Percentiles rank a stretch among this genome's conserved stretches.
Evolutionary conservation across 768 basidiomycete genomes (phyloP).

Genomic region (Lenzites betulinus): DNA sequence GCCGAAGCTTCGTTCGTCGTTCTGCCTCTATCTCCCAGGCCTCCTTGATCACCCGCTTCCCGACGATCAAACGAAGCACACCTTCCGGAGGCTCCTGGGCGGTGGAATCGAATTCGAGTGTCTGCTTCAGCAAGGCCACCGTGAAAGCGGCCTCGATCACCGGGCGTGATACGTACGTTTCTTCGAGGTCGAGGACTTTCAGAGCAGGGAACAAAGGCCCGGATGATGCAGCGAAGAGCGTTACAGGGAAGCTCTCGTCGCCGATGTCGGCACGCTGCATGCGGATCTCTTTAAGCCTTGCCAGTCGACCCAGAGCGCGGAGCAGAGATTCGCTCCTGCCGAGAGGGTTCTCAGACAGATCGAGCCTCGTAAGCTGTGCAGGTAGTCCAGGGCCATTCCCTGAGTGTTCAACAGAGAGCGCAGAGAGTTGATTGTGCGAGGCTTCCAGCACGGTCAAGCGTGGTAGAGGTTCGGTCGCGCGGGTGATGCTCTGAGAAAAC

Average conservation of each 20-base stretch:
- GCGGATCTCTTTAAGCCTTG: constrained; percentile 57
- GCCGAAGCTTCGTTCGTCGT: constrained; percentile 46
- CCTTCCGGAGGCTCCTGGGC: constrained; percentile 55
- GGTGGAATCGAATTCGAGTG: constrained; percentile 55
- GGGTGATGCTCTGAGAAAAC: constrained; percentile 62
- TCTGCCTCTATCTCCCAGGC: constrained; percentile 82
- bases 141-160: constrained; percentile 48
- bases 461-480: constrained; percentile 67
- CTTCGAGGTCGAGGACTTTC: constrained; percentile 62
- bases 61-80: constrained; percentile 58
- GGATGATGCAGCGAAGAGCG: constrained; percentile 33
- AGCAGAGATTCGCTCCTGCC: constrained; percentile 46
- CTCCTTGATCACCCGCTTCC: constrained; percentile 72
- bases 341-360: constrained; percentile 71
- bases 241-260: constrained; percentile 57
- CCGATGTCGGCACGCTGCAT: constrained; percentile 59
- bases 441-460: constrained; percentile 63
- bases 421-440: constrained; percentile 66
- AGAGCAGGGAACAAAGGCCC: constrained; percentile 50
- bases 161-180: constrained; percentile 58
- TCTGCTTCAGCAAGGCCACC: constrained; percentile 42
- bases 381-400: constrained; percentile 45
- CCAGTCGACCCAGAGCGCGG: constrained; percentile 47
- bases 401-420: constrained; percentile 51
- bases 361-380: constrained; percentile 52